A percentile compares a stretch with the other conserved stretches of the same genome.
These are phyloP conservation scores for Pterocarpus santalinus DNA, from an alignment of 306 rosid species.

Conservation along the genomic window DNA sequence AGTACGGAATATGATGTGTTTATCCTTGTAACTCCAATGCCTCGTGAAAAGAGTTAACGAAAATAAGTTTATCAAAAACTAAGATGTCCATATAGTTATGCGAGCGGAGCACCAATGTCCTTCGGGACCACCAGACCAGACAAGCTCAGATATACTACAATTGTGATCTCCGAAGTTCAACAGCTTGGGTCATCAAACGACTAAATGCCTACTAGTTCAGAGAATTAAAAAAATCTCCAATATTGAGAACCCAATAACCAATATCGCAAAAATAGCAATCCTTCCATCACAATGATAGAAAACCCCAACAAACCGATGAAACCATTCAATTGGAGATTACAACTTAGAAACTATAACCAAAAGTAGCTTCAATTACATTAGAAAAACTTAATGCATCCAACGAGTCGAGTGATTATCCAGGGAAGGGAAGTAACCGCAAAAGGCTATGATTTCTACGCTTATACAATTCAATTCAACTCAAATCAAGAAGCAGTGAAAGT, in stretches of 20 bases:
- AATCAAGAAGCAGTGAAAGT: too few relatives aligned
- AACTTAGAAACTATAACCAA: too few relatives aligned
- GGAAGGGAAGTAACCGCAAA: too few relatives aligned
- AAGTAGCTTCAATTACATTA: too few relatives aligned
- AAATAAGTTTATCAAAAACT: background rate
- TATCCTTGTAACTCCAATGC: conserved; percentile 14
- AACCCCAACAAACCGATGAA: too few relatives aligned
- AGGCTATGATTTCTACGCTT: too few relatives aligned
- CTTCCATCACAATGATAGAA: too few relatives aligned
- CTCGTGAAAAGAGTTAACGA: conserved; percentile 7
- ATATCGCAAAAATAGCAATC: background rate
- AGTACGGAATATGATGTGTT: background rate
- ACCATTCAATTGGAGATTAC: too few relatives aligned
- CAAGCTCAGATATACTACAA: background rate
- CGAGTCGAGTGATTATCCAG: too few relatives aligned
- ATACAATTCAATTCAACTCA: background rate
- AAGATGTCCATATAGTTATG: conserved; percentile 3
- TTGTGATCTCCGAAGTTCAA: background rate
- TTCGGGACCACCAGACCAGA: background rate
- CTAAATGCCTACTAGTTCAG: background rate
- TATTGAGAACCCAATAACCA: background rate
- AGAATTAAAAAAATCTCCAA: background rate
- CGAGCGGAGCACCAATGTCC: background rate
- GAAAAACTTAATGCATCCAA: too few relatives aligned
- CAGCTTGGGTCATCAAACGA: background rate